Percentiles rank a stretch among this genome's conserved stretches.
Evolutionary conservation across 495 filamentous ascomycete species (phyloP).

Genomic region (Entonaema liquescens): DNA sequence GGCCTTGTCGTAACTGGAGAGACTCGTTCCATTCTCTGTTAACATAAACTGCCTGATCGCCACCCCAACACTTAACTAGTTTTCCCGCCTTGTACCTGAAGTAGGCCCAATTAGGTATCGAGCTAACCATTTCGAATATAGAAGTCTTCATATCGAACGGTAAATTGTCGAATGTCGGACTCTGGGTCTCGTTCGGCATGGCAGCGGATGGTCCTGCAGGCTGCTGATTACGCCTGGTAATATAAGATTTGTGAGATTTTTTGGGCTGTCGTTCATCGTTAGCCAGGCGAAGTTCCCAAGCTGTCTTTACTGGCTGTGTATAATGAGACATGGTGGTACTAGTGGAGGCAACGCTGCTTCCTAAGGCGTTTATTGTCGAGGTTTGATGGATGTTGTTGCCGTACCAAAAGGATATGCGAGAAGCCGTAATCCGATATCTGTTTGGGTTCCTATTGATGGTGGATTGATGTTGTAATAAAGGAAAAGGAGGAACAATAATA

Average conservation of each 20-base stretch:
- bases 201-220: neutral
- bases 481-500: neutral
- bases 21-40: constrained; percentile 19
- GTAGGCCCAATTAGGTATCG: constrained; percentile 18
- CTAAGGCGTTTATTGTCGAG: neutral
- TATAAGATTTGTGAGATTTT: too few relatives aligned
- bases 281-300: too few relatives aligned
- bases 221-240: too few relatives aligned
- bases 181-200: neutral
- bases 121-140: constrained; percentile 14
- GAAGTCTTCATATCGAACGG: constrained; percentile 9
- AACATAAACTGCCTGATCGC: constrained; percentile 7
- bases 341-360: neutral
- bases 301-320: too few relatives aligned
- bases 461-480: neutral
- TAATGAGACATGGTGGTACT: too few relatives aligned
- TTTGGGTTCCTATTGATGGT: neutral
- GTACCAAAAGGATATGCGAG: neutral
- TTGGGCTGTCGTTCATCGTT: neutral
- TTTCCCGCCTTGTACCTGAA: neutral
- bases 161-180: neutral
- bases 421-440: neutral
- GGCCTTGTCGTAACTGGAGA: constrained; percentile 1
- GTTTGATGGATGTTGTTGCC: neutral
- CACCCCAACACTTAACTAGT: neutral